Percentiles rank a stretch among this genome's conserved stretches.
These are phyloP conservation scores for Cinchona pubescens DNA, from an alignment of 257 asterid species.

Conservation along the genomic window DNA sequence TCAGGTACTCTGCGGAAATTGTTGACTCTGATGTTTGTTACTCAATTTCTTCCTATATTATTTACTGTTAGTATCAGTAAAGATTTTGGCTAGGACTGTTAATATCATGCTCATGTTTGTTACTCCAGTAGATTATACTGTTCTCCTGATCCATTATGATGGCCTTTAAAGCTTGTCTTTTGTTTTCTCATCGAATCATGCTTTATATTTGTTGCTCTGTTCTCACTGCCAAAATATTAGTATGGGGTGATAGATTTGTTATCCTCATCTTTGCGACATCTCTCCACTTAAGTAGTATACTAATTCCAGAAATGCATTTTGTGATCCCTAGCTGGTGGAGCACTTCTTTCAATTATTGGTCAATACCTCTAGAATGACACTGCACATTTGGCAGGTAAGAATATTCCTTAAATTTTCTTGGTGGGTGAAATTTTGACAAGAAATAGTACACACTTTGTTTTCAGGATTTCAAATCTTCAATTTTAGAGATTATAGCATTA, in stretches of 20 bases:
- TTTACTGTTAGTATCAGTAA: neutral
- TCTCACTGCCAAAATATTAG: neutral
- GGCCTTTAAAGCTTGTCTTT: neutral
- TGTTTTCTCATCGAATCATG: neutral
- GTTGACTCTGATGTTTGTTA: constrained; percentile 5
- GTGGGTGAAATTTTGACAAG: neutral
- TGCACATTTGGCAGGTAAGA: constrained; percentile 86
- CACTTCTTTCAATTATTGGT: constrained; percentile 97
- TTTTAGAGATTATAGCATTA: neutral
- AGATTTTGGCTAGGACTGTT: neutral
- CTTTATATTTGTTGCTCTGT: neutral
- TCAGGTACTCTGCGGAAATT: constrained; percentile 42
- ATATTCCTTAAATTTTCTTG: neutral
- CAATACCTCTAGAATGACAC: constrained; percentile 98
- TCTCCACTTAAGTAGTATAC: neutral
- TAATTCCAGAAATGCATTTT: constrained; percentile 1
- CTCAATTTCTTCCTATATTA: neutral
- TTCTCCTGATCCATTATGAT: neutral
- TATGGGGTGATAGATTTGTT: neutral
- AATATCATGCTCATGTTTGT: neutral
- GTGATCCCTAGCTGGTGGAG: constrained; percentile 69
- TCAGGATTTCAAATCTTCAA: neutral
- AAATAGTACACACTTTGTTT: neutral
- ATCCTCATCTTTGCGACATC: neutral
- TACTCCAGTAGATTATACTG: neutral